These are phyloP conservation scores for Sclerotinia subarctica DNA, from an alignment of 2,329 filamentous ascomycete genomes.

Conservation along the genomic window DNA sequence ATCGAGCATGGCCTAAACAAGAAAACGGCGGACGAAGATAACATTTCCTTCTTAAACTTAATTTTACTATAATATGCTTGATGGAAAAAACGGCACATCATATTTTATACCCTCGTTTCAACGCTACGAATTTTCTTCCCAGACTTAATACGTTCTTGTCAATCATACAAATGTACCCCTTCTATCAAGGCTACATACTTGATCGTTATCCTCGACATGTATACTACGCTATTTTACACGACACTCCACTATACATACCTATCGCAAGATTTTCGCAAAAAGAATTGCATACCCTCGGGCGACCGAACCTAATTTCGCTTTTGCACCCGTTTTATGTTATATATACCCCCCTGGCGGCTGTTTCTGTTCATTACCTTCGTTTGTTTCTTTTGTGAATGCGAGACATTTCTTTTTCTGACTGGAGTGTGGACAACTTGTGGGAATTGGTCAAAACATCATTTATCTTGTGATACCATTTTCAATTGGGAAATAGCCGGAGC, in stretches of 20 bases:
- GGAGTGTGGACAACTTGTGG: conserved; percentile 12
- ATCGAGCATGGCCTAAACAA: conserved; percentile 33
- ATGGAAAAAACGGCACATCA: conserved; percentile 20
- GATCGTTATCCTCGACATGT: conserved; percentile 24
- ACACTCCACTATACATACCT: conserved; percentile 34
- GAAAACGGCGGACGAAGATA: conserved; percentile 29
- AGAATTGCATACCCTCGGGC: conserved; percentile 21
- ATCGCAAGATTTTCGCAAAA: conserved; percentile 22
- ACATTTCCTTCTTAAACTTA: neutral
- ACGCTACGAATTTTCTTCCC: conserved; percentile 9
- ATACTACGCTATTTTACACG: conserved; percentile 34
- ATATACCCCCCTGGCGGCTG: conserved; percentile 19
- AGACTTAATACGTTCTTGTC: neutral
- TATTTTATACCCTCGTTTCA: conserved; percentile 1
- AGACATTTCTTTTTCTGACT: neutral
- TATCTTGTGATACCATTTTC: conserved; percentile 20
- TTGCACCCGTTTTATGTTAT: conserved; percentile 12
- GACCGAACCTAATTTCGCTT: conserved; percentile 20
- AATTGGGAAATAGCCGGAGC: neutral
- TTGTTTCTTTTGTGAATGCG: conserved; percentile 18
- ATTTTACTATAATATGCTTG: neutral
- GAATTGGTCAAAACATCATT: conserved; percentile 16
- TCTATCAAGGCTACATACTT: neutral
- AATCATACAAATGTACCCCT: neutral
- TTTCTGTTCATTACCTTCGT: conserved; percentile 20